Evolutionary conservation across 2,329 filamentous ascomycete species (phyloP).

Genomic region (Ophiostoma australiae): DNA sequence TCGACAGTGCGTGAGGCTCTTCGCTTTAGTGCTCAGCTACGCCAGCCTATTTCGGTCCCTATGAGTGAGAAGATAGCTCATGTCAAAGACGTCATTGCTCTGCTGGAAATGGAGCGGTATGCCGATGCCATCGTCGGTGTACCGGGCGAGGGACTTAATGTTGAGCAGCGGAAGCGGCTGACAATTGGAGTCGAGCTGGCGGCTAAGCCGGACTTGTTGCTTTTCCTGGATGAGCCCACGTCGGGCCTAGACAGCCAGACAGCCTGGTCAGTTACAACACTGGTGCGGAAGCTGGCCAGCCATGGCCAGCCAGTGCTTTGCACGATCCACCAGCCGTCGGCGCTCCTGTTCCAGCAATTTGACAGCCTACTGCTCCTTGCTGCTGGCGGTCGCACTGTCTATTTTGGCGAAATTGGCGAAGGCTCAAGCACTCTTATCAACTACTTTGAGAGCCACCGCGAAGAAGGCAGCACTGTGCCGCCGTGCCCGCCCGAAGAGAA

Average conservation of each 20-base stretch:
- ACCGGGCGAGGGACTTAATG: conserved; percentile 77
- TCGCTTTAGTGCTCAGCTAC: conserved; percentile 76
- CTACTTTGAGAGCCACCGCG: conserved; percentile 73
- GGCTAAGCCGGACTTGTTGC: conserved; percentile 67
- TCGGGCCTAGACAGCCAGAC: conserved; percentile 59
- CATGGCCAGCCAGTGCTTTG: conserved; percentile 32
- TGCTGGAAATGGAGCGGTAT: conserved; percentile 85
- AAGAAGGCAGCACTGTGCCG: conserved; percentile 31
- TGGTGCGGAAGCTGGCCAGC: conserved; percentile 56
- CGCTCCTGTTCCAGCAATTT: conserved; percentile 27
- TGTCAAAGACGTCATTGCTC: conserved; percentile 83
- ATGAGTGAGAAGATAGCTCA: conserved; percentile 76
- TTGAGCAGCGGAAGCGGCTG: conserved; percentile 67
- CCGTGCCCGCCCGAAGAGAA: conserved; percentile 64
- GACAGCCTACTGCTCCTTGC: conserved; percentile 67
- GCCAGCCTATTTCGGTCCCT: conserved; percentile 71
- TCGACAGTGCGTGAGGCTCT: conserved; percentile 85
- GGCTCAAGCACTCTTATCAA: conserved; percentile 43
- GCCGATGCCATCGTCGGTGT: conserved; percentile 88
- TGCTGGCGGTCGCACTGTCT: conserved; percentile 70
- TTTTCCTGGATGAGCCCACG: conserved; percentile 60
- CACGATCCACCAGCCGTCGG: conserved; percentile 29
- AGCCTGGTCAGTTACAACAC: conserved; percentile 58
- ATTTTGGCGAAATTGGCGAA: conserved; percentile 70
- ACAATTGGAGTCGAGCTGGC: conserved; percentile 92